phyloP scores from a whole-genome alignment of 805 yeast genomes.

The Spencermartinsiella europaea region DNA sequence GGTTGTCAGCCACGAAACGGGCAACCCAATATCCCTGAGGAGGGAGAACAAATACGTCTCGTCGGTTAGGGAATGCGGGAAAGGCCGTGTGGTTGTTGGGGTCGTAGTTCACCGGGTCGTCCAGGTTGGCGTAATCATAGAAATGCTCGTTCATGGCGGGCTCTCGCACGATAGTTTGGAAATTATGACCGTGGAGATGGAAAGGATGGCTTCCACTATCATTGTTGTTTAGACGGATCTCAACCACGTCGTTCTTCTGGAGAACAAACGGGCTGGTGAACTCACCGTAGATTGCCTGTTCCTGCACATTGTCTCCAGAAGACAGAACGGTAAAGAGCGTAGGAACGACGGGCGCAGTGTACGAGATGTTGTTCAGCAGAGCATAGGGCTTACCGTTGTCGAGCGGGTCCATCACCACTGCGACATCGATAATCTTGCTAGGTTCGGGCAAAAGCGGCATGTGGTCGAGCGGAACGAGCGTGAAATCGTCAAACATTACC shows the following conservation, averaged over 20 bases:
- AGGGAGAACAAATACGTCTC: slow-evolving; percentile 59
- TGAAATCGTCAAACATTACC: slow-evolving; percentile 67
- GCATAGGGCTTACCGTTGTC: slow-evolving; percentile 86
- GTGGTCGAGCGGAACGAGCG: slow-evolving; percentile 56
- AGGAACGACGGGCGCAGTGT: slow-evolving; percentile 76
- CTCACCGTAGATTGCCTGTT: slow-evolving; percentile 66
- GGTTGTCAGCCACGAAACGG: slow-evolving; percentile 88
- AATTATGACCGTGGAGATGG: slow-evolving; percentile 90
- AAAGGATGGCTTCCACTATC: slow-evolving; percentile 95
- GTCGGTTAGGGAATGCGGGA: slow-evolving; percentile 67
- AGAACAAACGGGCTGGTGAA: slow-evolving; percentile 73
- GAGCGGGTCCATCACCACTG: slow-evolving; percentile 76
- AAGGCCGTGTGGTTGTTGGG: slow-evolving; percentile 37
- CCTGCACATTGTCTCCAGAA: slow-evolving; percentile 44
- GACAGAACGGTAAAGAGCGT: slow-evolving; percentile 66
- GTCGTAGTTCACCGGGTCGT: slow-evolving; percentile 56
- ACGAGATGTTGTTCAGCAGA: slow-evolving; percentile 79
- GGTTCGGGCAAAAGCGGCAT: slow-evolving; percentile 56
- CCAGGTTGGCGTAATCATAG: slow-evolving; percentile 19
- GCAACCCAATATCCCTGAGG: slow-evolving; percentile 40
- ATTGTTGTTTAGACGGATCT: slow-evolving; percentile 73
- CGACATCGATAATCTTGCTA: slow-evolving; percentile 58
- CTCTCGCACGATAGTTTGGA: slow-evolving; percentile 69
- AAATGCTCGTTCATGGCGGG: slow-evolving; percentile 44
- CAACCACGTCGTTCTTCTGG: slow-evolving; percentile 61